phyloP scores from a whole-genome alignment of 2,329 filamentous ascomycete genomes.

The Didymosphaeria variabile region DNA sequence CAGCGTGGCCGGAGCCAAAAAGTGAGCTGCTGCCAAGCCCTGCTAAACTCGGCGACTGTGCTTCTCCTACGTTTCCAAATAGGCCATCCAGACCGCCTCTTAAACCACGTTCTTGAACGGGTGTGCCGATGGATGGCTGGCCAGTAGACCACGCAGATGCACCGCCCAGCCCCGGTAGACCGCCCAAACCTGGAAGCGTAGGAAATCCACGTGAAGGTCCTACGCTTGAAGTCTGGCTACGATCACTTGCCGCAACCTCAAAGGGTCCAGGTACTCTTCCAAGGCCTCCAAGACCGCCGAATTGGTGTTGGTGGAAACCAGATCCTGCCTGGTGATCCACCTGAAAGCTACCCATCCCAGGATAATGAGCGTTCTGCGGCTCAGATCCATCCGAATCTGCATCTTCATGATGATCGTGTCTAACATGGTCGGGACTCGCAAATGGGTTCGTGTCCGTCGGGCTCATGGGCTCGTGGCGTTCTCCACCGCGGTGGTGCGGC shows the following conservation, averaged over 20 bases:
- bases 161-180: constrained; percentile 66
- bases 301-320: constrained; percentile 55
- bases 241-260: constrained; percentile 77
- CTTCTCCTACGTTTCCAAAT: constrained; percentile 78
- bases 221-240: constrained; percentile 91
- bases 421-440: constrained; percentile 84
- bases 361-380: constrained; percentile 60
- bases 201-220: constrained; percentile 77
- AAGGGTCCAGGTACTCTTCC: constrained; percentile 52
- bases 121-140: constrained; percentile 78
- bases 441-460: constrained; percentile 97
- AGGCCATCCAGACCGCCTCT: constrained; percentile 63
- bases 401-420: constrained; percentile 69
- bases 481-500: constrained; percentile 56
- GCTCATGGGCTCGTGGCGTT: constrained; percentile 76
- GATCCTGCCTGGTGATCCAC: constrained; percentile 53
- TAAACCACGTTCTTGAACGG: constrained; percentile 67
- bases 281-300: constrained; percentile 66
- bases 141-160: constrained; percentile 70
- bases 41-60: constrained; percentile 77
- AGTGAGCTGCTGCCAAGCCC: constrained; percentile 70
- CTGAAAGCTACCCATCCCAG: constrained; percentile 64
- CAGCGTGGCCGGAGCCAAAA: constrained; percentile 71
- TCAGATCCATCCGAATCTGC: constrained; percentile 66
- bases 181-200: constrained; percentile 66